These are phyloP conservation scores for Calonectria ilicicola DNA, from an alignment of 2,329 filamentous ascomycete genomes.

Conservation along the genomic window DNA sequence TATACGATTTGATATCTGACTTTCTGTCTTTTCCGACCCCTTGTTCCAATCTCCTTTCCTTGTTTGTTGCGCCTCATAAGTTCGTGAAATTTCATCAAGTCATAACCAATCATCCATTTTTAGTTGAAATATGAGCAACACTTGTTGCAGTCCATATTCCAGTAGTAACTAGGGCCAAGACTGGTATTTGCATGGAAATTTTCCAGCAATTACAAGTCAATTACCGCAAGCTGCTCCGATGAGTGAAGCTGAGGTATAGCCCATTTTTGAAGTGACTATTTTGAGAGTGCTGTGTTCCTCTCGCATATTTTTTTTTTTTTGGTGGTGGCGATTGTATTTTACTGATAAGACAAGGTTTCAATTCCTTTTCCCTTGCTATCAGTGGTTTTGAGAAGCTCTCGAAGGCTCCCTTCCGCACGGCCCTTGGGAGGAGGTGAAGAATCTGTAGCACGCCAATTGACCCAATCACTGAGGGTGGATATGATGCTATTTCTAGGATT, in stretches of 20 bases:
- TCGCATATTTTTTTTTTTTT: conserved; percentile 21
- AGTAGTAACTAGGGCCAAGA: not conserved
- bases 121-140: not conserved
- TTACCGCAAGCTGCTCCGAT: not conserved
- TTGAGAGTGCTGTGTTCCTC: conserved; percentile 44
- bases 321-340: not conserved
- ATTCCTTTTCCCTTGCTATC: conserved; percentile 51
- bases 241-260: not conserved
- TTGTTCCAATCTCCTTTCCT: conserved; percentile 1
- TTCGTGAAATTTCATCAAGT: conserved; percentile 37
- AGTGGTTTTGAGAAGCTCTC: conserved; percentile 60
- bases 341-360: conserved; percentile 33
- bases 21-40: conserved; percentile 11
- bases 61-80: conserved; percentile 31
- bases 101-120: conserved; percentile 32
- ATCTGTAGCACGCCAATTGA: conserved; percentile 55
- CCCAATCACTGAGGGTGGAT: conserved; percentile 58
- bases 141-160: not conserved
- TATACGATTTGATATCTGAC: conserved; percentile 21
- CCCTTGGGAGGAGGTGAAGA: conserved; percentile 47
- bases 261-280: conserved; percentile 3
- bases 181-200: not conserved
- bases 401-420: conserved; percentile 68
- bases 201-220: not conserved
- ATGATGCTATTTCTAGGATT: conserved; percentile 47